Evolutionary conservation across 2,329 filamentous ascomycete genomes (phyloP).

Genomic region (Verticillium tricorpus): DNA sequence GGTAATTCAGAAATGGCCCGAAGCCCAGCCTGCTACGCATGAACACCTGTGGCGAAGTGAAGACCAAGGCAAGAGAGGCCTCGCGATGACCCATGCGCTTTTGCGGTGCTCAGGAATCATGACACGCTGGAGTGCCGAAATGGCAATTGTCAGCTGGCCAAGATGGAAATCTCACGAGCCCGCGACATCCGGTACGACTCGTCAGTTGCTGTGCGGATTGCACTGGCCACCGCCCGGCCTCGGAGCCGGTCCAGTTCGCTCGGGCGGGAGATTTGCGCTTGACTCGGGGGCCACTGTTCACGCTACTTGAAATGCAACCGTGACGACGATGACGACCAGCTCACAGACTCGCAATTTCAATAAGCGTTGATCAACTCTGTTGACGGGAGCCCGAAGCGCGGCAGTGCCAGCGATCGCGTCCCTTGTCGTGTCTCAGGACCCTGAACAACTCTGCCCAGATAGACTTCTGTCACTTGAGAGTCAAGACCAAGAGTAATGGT

Average conservation of each 20-base stretch:
- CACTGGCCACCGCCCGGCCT: background rate
- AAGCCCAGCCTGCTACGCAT: background rate
- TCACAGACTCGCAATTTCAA: background rate
- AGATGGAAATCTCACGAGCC: background rate
- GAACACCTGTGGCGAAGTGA: background rate
- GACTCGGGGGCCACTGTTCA: background rate
- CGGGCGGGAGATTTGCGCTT: background rate
- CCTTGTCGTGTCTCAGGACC: background rate
- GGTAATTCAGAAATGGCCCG: background rate
- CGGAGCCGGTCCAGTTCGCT: background rate
- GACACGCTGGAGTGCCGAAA: background rate
- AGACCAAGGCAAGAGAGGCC: background rate
- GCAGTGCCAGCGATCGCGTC: background rate
- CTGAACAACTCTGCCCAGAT: background rate
- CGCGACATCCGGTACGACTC: background rate
- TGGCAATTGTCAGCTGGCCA: background rate
- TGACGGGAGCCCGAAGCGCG: background rate
- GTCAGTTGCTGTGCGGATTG: background rate
- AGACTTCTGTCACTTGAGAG: background rate
- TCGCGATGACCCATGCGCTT: background rate
- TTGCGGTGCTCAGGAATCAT: background rate
- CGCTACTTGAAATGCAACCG: background rate
- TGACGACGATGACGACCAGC: background rate
- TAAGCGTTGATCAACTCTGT: background rate
- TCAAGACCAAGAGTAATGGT: background rate